Evolutionary conservation across 192 early-diverging fungal genomes (phyloP).

Genomic region (Spinellus fusiger): DNA sequence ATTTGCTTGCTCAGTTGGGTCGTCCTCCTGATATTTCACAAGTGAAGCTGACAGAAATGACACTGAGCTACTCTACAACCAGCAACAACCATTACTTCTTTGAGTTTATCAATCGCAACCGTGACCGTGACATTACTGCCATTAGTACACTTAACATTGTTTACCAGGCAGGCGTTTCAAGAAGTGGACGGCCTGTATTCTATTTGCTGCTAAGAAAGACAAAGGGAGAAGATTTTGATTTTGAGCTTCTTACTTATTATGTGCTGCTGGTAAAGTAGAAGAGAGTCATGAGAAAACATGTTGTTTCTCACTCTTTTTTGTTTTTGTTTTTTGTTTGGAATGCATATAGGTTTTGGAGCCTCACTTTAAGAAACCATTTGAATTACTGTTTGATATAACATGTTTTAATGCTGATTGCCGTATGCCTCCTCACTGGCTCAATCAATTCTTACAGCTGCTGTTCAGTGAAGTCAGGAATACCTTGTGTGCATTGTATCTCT

Average conservation of each 20-base stretch:
- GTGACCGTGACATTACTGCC: slow-evolving; percentile 50
- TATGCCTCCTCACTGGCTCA: slow-evolving; percentile 66
- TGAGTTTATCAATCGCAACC: slow-evolving; percentile 66
- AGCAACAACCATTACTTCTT: slow-evolving; percentile 34
- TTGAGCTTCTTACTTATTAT: slow-evolving; percentile 74
- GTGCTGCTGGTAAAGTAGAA: slow-evolving; percentile 47
- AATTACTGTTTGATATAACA: slow-evolving; percentile 76
- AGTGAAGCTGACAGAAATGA: slow-evolving; percentile 19
- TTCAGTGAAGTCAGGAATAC: slow-evolving; percentile 56
- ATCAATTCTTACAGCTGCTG: slow-evolving; percentile 61
- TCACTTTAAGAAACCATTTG: slow-evolving; percentile 61
- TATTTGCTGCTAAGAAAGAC: slow-evolving; percentile 76
- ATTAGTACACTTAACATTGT: slow-evolving; percentile 61
- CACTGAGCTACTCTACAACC: slow-evolving; percentile 20
- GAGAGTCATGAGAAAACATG: background rate
- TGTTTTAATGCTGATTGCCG: slow-evolving; percentile 71
- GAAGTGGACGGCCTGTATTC: slow-evolving; percentile 63
- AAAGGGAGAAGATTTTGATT: slow-evolving; percentile 67
- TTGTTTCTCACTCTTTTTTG: background rate
- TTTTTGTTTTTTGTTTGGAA: slow-evolving; percentile 1
- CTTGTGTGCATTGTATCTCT: slow-evolving; percentile 62
- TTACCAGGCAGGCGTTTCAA: slow-evolving; percentile 74
- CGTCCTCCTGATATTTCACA: slow-evolving; percentile 55
- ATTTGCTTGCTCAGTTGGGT: slow-evolving; percentile 76
- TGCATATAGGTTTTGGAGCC: slow-evolving; percentile 50